These are phyloP conservation scores for Solanum chiquidenum DNA, from an alignment of 257 asterid species.

Conservation along the genomic window DNA sequence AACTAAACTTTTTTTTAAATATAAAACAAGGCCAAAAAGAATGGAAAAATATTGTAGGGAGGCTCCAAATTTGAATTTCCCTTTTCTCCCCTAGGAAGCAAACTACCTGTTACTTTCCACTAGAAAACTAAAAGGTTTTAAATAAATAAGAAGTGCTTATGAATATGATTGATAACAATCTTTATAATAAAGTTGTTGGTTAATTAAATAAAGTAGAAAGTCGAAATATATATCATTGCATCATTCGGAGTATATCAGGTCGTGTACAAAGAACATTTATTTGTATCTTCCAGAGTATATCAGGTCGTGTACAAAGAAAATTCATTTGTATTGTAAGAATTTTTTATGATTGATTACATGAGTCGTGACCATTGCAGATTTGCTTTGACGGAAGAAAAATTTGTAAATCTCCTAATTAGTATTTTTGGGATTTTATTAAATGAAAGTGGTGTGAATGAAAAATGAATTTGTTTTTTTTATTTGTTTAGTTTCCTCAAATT, in stretches of 20 bases:
- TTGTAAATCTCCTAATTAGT: background rate
- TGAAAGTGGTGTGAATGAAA: background rate
- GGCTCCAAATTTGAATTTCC: background rate
- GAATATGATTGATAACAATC: background rate
- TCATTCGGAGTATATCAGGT: background rate
- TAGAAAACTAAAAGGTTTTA: background rate
- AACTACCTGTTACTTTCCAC: background rate
- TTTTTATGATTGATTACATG: background rate
- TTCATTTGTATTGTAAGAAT: background rate
- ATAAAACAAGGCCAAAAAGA: background rate
- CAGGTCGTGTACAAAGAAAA: background rate
- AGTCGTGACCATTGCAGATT: background rate
- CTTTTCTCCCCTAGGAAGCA: background rate
- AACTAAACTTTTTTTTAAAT: background rate
- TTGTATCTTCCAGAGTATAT: background rate
- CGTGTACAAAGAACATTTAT: background rate
- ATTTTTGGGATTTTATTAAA: background rate
- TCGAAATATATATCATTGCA: background rate
- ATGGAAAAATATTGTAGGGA: background rate
- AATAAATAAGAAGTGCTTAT: background rate
- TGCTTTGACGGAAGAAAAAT: background rate
- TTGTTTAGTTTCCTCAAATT: background rate
- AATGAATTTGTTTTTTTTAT: background rate
- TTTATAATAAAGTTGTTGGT: background rate
- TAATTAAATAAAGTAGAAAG: background rate